These are phyloP conservation scores for Lindgomyces ingoldianus DNA, from an alignment of 495 filamentous ascomycete genomes.

Conservation along the genomic window DNA sequence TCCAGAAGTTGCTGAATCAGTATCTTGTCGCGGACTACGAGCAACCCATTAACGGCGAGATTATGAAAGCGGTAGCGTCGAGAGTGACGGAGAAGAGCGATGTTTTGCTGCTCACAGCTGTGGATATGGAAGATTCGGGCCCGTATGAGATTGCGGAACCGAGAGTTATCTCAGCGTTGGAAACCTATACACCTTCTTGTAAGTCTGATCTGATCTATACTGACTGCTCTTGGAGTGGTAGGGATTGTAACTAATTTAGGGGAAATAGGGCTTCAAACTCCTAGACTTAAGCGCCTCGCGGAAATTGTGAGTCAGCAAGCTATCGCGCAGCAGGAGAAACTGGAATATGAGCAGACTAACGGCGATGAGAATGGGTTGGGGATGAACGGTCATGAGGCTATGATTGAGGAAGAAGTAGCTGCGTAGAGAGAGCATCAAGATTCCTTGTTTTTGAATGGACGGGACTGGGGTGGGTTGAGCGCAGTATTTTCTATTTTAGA, in stretches of 20 bases:
- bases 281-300: slow-evolving; percentile 86
- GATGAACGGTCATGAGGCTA: slow-evolving; percentile 32
- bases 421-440: slow-evolving; percentile 1
- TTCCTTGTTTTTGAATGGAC: neutral
- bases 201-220: slow-evolving; percentile 45
- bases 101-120: slow-evolving; percentile 84
- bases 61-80: slow-evolving; percentile 99
- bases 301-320: slow-evolving; percentile 97
- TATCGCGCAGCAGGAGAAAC: slow-evolving; percentile 86
- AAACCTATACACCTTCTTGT: slow-evolving; percentile 98
- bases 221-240: slow-evolving; percentile 32
- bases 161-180: slow-evolving; percentile 88
- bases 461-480: no score
- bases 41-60: slow-evolving; percentile 98
- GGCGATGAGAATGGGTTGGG: slow-evolving; percentile 37
- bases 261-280: slow-evolving; percentile 83
- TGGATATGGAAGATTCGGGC: slow-evolving; percentile 99
- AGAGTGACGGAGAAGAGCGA: slow-evolving; percentile 98
- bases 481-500: neutral
- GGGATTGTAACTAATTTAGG: slow-evolving; percentile 31
- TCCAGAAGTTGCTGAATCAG: slow-evolving; percentile 97
- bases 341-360: slow-evolving; percentile 56
- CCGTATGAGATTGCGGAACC: slow-evolving; percentile 99
- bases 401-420: slow-evolving; percentile 23
- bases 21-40: slow-evolving; percentile 99